Conservation (phyloP, 2,329 filamentous ascomycete species). For the Dissoconium aciculare region DNA sequence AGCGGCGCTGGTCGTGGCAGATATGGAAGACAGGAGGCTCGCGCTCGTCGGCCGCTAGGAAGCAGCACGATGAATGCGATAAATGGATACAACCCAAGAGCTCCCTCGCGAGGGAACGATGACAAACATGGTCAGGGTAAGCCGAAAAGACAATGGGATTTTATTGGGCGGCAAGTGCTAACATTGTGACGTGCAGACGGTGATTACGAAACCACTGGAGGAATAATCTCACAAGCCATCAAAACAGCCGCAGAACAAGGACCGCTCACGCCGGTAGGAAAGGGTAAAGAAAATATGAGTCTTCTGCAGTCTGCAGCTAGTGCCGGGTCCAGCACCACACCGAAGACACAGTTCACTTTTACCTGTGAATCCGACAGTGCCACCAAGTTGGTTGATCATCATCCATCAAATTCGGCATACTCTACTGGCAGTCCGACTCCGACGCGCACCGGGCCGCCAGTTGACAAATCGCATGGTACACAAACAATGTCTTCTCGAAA, state of each 20-base stretch:
- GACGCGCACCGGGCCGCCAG: conserved; percentile 6
- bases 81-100: conserved; percentile 26
- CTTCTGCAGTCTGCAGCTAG: conserved; percentile 49
- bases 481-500: conserved; percentile 17
- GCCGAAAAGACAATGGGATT: conserved; percentile 7
- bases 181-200: conserved; percentile 35
- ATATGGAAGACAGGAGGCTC: conserved; percentile 47
- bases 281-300: conserved; percentile 60
- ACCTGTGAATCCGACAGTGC: conserved; percentile 84
- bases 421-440: conserved; percentile 10
- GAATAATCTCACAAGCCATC: conserved; percentile 85
- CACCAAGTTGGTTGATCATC: conserved; percentile 46
- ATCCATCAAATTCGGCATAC: conserved; percentile 11
- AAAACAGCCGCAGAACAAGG: conserved; percentile 66
- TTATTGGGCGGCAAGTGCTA: neutral
- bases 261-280: conserved; percentile 40
- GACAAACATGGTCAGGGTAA: conserved; percentile 14
- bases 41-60: conserved; percentile 28
- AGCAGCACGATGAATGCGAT: conserved; percentile 27
- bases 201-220: conserved; percentile 28
- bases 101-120: conserved; percentile 10
- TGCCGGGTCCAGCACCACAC: conserved; percentile 40
- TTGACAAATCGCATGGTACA: conserved; percentile 14
- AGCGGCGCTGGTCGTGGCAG: conserved; percentile 75
- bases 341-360: conserved; percentile 87